Percentiles rank a stretch among this genome's conserved stretches.
These are phyloP conservation scores for Bipolaris gigantea DNA, from an alignment of 2,329 filamentous ascomycete genomes.

Conservation along the genomic window DNA sequence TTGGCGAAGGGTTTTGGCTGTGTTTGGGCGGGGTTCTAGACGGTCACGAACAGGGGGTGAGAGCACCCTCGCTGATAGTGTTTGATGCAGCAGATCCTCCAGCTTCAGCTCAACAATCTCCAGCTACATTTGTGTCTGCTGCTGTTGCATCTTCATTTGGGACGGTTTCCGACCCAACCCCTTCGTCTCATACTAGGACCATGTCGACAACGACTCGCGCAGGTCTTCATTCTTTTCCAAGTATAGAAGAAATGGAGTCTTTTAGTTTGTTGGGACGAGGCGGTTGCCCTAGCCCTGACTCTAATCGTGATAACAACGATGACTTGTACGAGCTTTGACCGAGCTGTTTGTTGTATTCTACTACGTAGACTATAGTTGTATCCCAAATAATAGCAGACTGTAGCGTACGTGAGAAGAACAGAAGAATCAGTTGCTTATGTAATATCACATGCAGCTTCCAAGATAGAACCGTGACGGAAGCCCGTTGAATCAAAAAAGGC, in stretches of 20 bases:
- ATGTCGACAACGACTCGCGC: neutral
- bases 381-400: neutral
- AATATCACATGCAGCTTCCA: neutral
- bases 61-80: neutral
- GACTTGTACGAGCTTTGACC: neutral
- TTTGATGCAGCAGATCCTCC: neutral
- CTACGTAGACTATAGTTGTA: neutral
- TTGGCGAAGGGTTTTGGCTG: neutral
- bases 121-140: neutral
- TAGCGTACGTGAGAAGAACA: neutral
- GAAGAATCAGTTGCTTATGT: neutral
- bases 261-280: neutral
- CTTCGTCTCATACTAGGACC: neutral
- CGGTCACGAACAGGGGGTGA: neutral
- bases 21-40: neutral
- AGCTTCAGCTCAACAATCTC: neutral
- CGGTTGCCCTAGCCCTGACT: neutral
- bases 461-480: neutral
- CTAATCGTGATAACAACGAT: neutral
- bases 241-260: neutral
- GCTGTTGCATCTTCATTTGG: neutral
- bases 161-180: neutral
- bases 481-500: neutral
- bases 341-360: neutral
- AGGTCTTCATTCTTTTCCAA: neutral